These are phyloP conservation scores for Stephanodiscus triporus DNA, from an alignment of 108 stramenopile genomes.

Conservation along the genomic window DNA sequence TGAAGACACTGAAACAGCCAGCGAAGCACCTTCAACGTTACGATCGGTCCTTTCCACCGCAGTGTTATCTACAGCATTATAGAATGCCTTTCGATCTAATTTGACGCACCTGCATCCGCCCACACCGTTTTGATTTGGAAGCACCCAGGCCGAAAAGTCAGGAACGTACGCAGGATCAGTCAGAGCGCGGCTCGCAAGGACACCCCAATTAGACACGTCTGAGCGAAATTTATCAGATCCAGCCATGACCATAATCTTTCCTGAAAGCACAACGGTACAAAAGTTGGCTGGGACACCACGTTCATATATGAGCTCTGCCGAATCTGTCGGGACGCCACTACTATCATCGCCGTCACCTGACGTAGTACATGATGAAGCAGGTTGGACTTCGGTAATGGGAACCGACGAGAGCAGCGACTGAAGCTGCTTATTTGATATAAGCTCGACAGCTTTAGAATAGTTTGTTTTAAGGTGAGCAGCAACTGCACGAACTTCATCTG, in stretches of 20 bases:
- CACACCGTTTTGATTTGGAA: conserved; percentile 33
- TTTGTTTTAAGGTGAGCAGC: conserved; percentile 83
- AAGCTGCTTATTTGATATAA: conserved; percentile 73
- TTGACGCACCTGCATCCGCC: conserved; percentile 79
- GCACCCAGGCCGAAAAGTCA: conserved; percentile 88
- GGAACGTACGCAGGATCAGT: conserved; percentile 61
- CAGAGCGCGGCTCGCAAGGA: conserved; percentile 79
- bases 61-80: conserved; percentile 75
- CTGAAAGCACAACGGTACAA: conserved; percentile 82
- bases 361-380: conserved; percentile 39
- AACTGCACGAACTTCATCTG: conserved; percentile 79
- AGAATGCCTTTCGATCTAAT: conserved; percentile 57
- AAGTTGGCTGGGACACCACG: conserved; percentile 64
- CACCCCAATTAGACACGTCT: conserved; percentile 86
- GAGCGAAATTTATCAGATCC: conserved; percentile 87
- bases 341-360: conserved; percentile 26
- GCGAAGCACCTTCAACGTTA: background rate
- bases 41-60: conserved; percentile 59
- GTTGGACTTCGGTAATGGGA: conserved; percentile 60
- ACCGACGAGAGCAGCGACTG: conserved; percentile 61
- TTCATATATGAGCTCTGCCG: conserved; percentile 69
- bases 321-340: conserved; percentile 51
- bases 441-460: conserved; percentile 59
- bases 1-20: background rate
- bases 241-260: conserved; percentile 84